phyloP scores from a whole-genome alignment of 2,329 filamentous ascomycete species.

The Teratosphaeria zuluensis region DNA sequence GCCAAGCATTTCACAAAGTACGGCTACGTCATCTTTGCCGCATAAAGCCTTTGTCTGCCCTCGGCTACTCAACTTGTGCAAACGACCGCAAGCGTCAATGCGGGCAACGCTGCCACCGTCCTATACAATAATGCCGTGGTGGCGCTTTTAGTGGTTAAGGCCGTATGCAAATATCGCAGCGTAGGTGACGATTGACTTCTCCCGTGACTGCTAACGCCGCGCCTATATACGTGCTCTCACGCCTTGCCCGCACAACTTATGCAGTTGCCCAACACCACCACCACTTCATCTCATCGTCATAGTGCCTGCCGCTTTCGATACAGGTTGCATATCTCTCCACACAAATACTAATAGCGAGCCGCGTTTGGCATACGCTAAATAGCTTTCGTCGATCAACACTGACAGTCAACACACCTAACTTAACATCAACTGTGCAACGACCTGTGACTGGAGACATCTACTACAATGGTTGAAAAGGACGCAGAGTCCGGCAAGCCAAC shows the following conservation, averaged over 20 bases:
- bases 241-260: background rate
- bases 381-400: background rate
- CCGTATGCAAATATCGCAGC: background rate
- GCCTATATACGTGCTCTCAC: background rate
- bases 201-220: background rate
- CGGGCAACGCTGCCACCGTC: background rate
- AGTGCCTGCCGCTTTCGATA: background rate
- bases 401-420: background rate
- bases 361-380: background rate
- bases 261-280: background rate
- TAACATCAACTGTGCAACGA: background rate
- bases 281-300: background rate
- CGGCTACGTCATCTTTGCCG: background rate
- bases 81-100: background rate
- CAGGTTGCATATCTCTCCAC: background rate
- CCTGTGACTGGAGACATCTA: background rate
- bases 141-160: background rate
- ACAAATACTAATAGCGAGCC: background rate
- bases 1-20: background rate
- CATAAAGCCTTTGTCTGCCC: background rate
- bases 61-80: background rate
- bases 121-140: background rate
- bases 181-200: background rate
- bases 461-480: constrained; percentile 13
- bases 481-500: constrained; percentile 20